phyloP scores from a whole-genome alignment of 2,329 filamentous ascomycete genomes.

The Diaporthe amygdali region DNA sequence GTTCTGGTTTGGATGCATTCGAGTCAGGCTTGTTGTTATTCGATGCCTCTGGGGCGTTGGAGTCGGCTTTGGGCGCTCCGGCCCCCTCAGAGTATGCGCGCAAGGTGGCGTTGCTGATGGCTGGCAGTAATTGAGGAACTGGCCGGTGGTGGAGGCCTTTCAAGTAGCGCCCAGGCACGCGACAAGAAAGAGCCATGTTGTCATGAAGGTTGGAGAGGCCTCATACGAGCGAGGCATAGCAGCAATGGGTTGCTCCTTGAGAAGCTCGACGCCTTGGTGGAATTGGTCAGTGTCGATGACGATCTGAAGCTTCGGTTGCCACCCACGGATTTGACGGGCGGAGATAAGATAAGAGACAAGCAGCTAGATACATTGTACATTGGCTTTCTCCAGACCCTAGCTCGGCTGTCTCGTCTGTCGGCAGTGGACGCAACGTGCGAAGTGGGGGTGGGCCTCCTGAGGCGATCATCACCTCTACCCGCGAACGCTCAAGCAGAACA shows the following conservation, averaged over 20 bases:
- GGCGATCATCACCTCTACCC: not conserved
- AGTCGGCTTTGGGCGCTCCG: not conserved
- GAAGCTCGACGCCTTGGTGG: not conserved
- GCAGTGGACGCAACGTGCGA: too few relatives aligned
- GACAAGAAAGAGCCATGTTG: conserved; percentile 19
- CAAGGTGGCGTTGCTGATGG: not conserved
- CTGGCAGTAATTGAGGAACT: not conserved
- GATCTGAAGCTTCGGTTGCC: conserved; percentile 1
- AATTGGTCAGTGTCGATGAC: conserved; percentile 8
- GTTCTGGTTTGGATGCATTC: conserved; percentile 28
- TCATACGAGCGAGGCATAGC: not conserved
- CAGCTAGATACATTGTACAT: too few relatives aligned
- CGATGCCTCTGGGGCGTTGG: not conserved
- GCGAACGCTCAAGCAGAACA: not conserved
- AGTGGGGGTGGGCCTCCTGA: too few relatives aligned
- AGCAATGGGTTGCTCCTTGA: not conserved
- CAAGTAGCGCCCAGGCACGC: not conserved
- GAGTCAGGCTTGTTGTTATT: not conserved
- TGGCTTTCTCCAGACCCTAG: not conserved
- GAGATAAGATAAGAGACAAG: conserved; percentile 21
- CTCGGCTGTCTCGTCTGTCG: too few relatives aligned
- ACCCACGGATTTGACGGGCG: not conserved
- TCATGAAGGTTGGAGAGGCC: not conserved
- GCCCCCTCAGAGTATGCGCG: conserved; percentile 12
- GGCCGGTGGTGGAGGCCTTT: not conserved